These are phyloP conservation scores for Colletotrichum destructivum DNA, from an alignment of 2,329 filamentous ascomycete species.

Conservation along the genomic window DNA sequence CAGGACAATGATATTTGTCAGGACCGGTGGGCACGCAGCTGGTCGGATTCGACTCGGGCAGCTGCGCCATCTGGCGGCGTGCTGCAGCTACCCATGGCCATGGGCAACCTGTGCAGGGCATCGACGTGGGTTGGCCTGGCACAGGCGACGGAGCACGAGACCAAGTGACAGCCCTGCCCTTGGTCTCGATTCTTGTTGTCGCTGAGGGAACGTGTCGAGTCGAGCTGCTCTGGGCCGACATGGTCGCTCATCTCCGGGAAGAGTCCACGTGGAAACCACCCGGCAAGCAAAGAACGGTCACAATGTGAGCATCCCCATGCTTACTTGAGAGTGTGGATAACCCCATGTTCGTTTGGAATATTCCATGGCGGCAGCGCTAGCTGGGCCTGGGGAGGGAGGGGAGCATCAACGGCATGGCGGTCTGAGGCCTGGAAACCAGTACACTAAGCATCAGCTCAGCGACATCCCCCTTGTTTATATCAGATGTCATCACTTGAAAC, in stretches of 20 bases:
- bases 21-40: slow-evolving; percentile 7
- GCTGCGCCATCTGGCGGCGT: slow-evolving; percentile 22
- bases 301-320: neutral
- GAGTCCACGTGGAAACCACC: neutral
- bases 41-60: slow-evolving; percentile 15
- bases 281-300: neutral
- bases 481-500: too few species aligned
- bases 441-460: too few species aligned
- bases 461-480: neutral
- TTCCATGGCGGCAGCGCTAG: neutral
- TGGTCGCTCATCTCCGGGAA: neutral
- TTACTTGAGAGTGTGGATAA: neutral
- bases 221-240: neutral
- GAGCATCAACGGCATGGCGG: neutral
- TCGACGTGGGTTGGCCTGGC: neutral
- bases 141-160: neutral
- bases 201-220: neutral
- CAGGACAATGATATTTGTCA: slow-evolving; percentile 13
- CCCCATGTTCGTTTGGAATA: neutral
- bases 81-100: slow-evolving; percentile 22
- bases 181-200: neutral
- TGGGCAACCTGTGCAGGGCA: neutral
- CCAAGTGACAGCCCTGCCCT: neutral
- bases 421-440: neutral
- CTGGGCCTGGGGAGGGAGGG: neutral